Conservation (phyloP, 768 basidiomycete genomes). For the Amyloporia xantha region DNA sequence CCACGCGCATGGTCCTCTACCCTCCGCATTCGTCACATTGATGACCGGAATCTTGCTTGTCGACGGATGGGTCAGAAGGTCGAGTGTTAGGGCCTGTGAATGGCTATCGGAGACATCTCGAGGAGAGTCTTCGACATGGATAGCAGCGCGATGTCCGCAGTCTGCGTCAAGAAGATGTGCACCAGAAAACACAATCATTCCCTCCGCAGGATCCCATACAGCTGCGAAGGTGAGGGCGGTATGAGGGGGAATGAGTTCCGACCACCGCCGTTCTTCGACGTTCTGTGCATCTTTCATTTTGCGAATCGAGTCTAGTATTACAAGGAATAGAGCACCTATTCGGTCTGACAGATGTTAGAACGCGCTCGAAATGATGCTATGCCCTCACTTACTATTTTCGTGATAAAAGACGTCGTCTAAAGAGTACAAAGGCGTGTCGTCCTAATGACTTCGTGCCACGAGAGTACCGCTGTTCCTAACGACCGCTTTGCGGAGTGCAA, state of each 20-base stretch:
- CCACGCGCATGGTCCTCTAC: slow-evolving; percentile 13
- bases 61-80: slow-evolving; percentile 14
- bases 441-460: not conserved
- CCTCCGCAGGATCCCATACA: slow-evolving; percentile 52
- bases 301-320: not conserved
- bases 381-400: too few species aligned
- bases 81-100: slow-evolving; percentile 23
- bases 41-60: not conserved
- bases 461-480: not conserved
- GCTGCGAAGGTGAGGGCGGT: slow-evolving; percentile 53
- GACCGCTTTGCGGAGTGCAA: not conserved
- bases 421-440: not conserved
- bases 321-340: too few species aligned
- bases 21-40: not conserved
- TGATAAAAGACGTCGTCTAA: not conserved
- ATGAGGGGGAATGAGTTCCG: slow-evolving; percentile 49
- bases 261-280: slow-evolving; percentile 39
- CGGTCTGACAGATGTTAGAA: too few species aligned
- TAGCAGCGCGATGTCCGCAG: slow-evolving; percentile 2
- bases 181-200: slow-evolving; percentile 51
- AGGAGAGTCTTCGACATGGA: slow-evolving; percentile 13
- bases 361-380: too few species aligned
- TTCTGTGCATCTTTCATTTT: slow-evolving; percentile 3
- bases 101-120: slow-evolving; percentile 19
- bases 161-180: slow-evolving; percentile 34